Base-by-base conservation (phyloP, 345 rosid species). In the Excoecaria agallocha region DNA sequence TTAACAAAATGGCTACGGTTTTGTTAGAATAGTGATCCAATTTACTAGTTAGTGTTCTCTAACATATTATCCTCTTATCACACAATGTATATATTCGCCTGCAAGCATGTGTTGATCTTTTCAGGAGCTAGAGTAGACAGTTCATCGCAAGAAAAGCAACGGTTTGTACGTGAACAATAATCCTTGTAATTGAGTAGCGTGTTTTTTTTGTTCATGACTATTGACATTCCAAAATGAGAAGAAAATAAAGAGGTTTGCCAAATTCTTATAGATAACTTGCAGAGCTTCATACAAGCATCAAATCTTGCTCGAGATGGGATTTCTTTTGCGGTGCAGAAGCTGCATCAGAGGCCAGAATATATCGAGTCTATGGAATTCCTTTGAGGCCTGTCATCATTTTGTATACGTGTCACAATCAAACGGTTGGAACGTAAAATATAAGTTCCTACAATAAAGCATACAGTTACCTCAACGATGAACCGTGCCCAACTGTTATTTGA, bases 311-410 rank as follows among this genome's bases (percentile, higher is more conserved):
- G 86, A 78, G 46, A 80, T 24, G 4, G 84, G 64, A 6, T 69
- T 79, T 55, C 84, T 78, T 62, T 48, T 78, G 37, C 81, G 83
- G 70, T 85, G 91, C 63, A 84, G 63, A 74, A 90, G 83, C 54
- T 90, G 89, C 89, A 87, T 87, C 74, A 88, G 74, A 3, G 94
- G 92, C 94, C 94, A 88, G 79, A 90, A 90, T 24, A 90, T 90
- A 66, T 88, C 89, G 39, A 79, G 77, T 57, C 90, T 82, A 52
- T 88, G 94, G 73, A 88, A 90, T 8, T 84, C 90, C 66, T 76
- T 77, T 7, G 87, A 83, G 20, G 82, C 85, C 91, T 90, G 90
- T 70, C 25, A 9, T 19, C 6, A 69, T 16, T 48, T 35, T 37
- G 62, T 54, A 20, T 1, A 59, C 55, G 22, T 69, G 45, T 80